A percentile compares a stretch with the other conserved stretches of the same genome.
Conservation (phyloP, 2,329 filamentous ascomycete genomes). For the Apiospora rasikravindrae region DNA sequence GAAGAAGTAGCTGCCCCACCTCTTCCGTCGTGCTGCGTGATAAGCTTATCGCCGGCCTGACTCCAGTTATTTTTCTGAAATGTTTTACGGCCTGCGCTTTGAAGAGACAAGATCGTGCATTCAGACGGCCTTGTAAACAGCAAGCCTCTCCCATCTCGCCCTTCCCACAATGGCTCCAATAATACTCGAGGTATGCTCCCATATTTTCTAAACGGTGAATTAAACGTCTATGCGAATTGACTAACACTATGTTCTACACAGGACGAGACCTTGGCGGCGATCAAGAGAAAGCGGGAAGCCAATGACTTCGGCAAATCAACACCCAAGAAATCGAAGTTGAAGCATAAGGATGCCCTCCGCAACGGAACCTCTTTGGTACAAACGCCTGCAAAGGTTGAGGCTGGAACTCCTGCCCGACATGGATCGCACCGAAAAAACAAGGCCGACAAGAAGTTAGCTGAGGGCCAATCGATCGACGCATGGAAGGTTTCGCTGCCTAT, state of each 20-base stretch:
- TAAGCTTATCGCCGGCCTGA: conserved; percentile 11
- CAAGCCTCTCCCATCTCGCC: conserved; percentile 2
- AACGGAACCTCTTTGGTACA: conserved; percentile 1
- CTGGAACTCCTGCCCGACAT: background rate
- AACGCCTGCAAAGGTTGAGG: conserved; percentile 23
- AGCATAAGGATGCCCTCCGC: conserved; percentile 21
- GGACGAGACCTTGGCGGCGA: conserved; percentile 42
- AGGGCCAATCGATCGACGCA: background rate
- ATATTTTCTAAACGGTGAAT: too few species aligned
- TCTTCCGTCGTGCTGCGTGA: background rate
- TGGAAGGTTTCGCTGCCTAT: conserved; percentile 70
- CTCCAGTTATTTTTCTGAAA: conserved; percentile 20
- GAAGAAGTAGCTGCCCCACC: background rate
- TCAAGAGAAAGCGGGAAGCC: conserved; percentile 54
- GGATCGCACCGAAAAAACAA: conserved; percentile 21
- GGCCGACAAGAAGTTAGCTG: conserved; percentile 20
- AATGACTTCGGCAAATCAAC: conserved; percentile 48
- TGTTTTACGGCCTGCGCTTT: conserved; percentile 17
- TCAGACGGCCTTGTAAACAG: background rate
- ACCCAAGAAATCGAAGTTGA: conserved; percentile 33
- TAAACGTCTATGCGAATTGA: background rate
- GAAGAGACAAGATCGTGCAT: conserved; percentile 16
- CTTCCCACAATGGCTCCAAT: conserved; percentile 35
- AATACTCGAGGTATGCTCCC: conserved; percentile 12
- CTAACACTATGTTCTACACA: conserved; percentile 20